These are phyloP conservation scores for Lipomyces sp. DNA, from an alignment of 805 yeast species.

Conservation along the genomic window DNA sequence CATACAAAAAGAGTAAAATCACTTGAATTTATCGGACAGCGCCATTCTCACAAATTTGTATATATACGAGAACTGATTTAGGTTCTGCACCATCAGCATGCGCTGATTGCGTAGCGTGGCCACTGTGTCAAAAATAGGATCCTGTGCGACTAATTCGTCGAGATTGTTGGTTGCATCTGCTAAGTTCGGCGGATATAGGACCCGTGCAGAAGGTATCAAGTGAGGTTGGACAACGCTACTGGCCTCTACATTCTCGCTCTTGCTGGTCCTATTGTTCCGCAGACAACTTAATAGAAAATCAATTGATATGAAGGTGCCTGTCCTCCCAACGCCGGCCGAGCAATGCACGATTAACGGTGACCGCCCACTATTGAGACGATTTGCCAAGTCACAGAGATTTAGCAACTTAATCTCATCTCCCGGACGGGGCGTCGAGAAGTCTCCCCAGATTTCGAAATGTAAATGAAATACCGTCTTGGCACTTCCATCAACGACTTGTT, in stretches of 20 bases:
- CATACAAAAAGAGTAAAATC: not conserved
- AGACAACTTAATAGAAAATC: slow-evolving; percentile 47
- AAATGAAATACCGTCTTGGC: slow-evolving; percentile 49
- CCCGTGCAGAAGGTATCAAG: slow-evolving; percentile 1
- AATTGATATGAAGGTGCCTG: slow-evolving; percentile 80
- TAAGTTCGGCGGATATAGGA: not conserved
- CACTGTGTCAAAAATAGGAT: slow-evolving; percentile 36
- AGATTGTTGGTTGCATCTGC: not conserved
- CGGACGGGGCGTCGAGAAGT: slow-evolving; percentile 57
- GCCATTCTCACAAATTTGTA: slow-evolving; percentile 31
- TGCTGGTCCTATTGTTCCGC: not conserved
- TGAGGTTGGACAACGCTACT: not conserved
- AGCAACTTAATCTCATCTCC: slow-evolving; percentile 56
- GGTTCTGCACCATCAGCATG: slow-evolving; percentile 44
- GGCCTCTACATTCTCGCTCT: not conserved
- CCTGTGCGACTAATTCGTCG: not conserved
- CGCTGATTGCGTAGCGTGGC: slow-evolving; percentile 42
- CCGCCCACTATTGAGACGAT: slow-evolving; percentile 41
- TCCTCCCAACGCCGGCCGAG: slow-evolving; percentile 96
- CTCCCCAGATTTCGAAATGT: slow-evolving; percentile 82
- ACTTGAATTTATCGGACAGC: not conserved
- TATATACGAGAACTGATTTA: slow-evolving; percentile 40
- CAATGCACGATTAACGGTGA: slow-evolving; percentile 78
- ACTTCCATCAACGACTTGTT: not conserved
- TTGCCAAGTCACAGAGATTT: slow-evolving; percentile 47